Evolutionary conservation across 2,329 filamentous ascomycete species (phyloP), one percentile per base, ranked within the genome.

Genomic region (Aureobasidium sp.): DNA sequence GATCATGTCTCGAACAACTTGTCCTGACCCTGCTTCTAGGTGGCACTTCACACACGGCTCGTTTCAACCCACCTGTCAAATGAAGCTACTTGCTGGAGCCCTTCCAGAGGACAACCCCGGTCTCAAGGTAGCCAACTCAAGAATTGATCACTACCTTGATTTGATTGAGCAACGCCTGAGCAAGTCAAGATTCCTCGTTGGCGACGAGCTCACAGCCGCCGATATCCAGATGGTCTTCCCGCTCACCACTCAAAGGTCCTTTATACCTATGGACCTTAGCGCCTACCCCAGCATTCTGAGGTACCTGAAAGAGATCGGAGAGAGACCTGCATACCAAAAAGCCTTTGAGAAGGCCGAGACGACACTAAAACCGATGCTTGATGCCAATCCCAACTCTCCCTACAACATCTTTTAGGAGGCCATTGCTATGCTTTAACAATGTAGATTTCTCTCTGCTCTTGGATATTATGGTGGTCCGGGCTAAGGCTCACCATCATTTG

Each of bases 161-260:
- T 46, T 70, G 15, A 42, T 79, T 29, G 71, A 83, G 31, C 69
- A 74, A 10, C 70, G 75, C 11, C 65, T 84, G 3, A 64, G 61
- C 1, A 57, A 68, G 0, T 74, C 70, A 29, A 64, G 71, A 15
- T 84, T 74, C 71, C 69, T 84, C 9, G 79, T 77, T 0, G 82
- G 81, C 2, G 67, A 71, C 1, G 70, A 80, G 43, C 77, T 84
- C 59, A 82, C 78, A 1, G 78, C 71, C 1, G 82, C 81, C 1
- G 82, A 84, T 67, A 72, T 83, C 35, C 82, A 83, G 79, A 69
- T 70, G 10, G 72, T 83, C 0, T 81, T 77, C 61, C 70, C 73
- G 4, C 68, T 84, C 17, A 82, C 80, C 0, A 84, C 80, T 1
- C 73, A 78, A 70, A 69, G 81, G 19, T 70, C 72, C 35, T 82